Conservation (phyloP, 192 early-diverging fungal genomes). For the Physocladia obscura region DNA sequence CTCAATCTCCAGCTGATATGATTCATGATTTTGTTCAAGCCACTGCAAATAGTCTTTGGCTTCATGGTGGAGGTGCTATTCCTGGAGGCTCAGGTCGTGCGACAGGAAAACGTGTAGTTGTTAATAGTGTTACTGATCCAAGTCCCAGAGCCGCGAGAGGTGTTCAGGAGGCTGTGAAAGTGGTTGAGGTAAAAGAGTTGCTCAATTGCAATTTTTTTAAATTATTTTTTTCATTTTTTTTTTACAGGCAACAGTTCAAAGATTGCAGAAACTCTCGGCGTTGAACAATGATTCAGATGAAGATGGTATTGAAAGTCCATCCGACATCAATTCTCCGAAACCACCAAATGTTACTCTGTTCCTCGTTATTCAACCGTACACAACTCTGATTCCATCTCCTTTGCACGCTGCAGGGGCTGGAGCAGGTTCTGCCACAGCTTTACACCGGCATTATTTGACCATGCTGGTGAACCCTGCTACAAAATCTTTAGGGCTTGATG, state of each 20-base stretch:
- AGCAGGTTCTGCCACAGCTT: conserved; percentile 27
- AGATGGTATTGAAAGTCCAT: background rate
- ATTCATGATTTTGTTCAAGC: conserved; percentile 49
- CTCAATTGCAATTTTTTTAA: background rate
- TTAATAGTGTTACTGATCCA: conserved; percentile 45
- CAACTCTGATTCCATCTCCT: conserved; percentile 18
- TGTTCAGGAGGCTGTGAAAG: conserved; percentile 33
- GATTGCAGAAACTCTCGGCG: conserved; percentile 39
- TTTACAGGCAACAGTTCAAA: conserved; percentile 36
- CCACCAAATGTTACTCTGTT: conserved; percentile 30
- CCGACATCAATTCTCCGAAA: background rate
- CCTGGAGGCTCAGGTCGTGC: conserved; percentile 19
- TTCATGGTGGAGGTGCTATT: conserved; percentile 26
- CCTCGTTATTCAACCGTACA: conserved; percentile 45
- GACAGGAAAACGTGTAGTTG: conserved; percentile 36
- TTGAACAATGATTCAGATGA: background rate
- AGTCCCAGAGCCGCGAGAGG: conserved; percentile 19
- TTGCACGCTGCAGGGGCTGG: conserved; percentile 25
- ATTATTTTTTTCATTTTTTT: too few species aligned
- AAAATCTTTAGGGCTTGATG: conserved; percentile 7
- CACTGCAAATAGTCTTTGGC: conserved; percentile 44
- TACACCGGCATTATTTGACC: conserved; percentile 14
- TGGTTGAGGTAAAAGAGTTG: conserved; percentile 31
- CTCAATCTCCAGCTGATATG: conserved; percentile 23
- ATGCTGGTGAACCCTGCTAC: conserved; percentile 17